These are phyloP conservation scores for Symbiodinium pilosum DNA, from an alignment of 73 alveolate species.

Conservation along the genomic window DNA sequence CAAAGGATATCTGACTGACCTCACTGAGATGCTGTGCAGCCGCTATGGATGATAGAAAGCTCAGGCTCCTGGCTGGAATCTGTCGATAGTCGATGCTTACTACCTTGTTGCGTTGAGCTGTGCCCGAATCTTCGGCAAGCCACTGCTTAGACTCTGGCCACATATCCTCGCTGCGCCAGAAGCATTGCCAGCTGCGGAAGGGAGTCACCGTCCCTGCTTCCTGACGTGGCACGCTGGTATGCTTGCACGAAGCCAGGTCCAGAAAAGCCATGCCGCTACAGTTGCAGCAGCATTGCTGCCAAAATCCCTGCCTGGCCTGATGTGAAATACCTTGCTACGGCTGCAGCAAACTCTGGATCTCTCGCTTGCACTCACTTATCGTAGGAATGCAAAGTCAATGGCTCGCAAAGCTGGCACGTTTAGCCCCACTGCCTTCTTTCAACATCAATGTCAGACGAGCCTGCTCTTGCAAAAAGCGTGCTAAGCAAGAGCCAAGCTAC, in stretches of 20 bases:
- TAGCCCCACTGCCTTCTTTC: not conserved
- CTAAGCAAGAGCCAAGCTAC: not conserved
- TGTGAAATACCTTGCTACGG: not conserved
- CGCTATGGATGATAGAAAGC: no score
- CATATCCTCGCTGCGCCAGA: conserved; percentile 80
- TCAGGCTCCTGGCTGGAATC: not conserved
- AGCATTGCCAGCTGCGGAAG: conserved; percentile 56
- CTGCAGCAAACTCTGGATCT: not conserved
- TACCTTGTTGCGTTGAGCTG: not conserved
- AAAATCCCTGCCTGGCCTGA: not conserved
- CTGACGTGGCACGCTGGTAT: not conserved
- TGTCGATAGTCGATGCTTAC: conserved; percentile 79
- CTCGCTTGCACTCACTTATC: not conserved
- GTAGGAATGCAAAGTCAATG: no score
- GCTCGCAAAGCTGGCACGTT: not conserved
- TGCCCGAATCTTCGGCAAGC: not conserved
- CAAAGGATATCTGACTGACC: not conserved
- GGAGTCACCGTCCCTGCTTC: conserved; percentile 33
- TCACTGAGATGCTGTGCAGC: no score
- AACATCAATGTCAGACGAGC: not conserved
- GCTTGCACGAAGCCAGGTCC: no score
- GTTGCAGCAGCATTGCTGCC: no score
- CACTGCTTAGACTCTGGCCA: not conserved
- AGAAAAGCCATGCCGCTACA: no score
- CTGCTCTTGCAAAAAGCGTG: no score